These are phyloP conservation scores for Gamsiella multidivaricata DNA, from an alignment of 192 early-diverging fungal genomes.

Conservation along the genomic window DNA sequence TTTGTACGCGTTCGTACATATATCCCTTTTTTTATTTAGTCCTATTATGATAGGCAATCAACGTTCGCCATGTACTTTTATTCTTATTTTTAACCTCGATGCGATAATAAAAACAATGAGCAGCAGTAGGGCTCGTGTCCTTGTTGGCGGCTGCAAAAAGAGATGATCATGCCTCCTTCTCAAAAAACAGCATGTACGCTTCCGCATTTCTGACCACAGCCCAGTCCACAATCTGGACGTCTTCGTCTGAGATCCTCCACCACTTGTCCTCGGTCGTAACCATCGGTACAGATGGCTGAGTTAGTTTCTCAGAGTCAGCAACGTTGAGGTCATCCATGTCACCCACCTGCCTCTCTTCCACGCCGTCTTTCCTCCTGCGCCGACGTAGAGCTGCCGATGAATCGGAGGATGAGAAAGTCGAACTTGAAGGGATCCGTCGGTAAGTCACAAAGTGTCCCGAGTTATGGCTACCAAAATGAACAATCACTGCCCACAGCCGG, in stretches of 20 bases:
- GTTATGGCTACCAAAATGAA: slow-evolving; percentile 88
- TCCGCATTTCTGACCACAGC: slow-evolving; percentile 71
- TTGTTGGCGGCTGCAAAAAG: not conserved
- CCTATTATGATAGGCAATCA: no score
- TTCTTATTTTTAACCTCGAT: no score
- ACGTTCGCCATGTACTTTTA: not conserved
- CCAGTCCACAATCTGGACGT: slow-evolving; percentile 74
- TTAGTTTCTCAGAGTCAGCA: not conserved
- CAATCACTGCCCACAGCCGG: slow-evolving; percentile 79
- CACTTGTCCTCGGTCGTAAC: slow-evolving; percentile 55
- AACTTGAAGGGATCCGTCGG: slow-evolving; percentile 63
- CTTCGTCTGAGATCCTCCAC: slow-evolving; percentile 80
- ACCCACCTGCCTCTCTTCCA: not conserved
- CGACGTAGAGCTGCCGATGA: not conserved
- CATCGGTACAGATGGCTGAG: no score
- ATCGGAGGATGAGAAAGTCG: not conserved
- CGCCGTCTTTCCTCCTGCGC: not conserved
- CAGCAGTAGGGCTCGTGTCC: no score
- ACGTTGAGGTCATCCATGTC: not conserved
- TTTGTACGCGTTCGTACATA: no score
- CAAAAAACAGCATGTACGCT: slow-evolving; percentile 84
- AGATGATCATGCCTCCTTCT: slow-evolving; percentile 53
- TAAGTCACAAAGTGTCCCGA: slow-evolving; percentile 94
- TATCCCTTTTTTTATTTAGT: not conserved
- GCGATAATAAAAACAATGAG: no score